phyloP scores from a whole-genome alignment of 2,329 filamentous ascomycete genomes.

The Ustulina deusta region DNA sequence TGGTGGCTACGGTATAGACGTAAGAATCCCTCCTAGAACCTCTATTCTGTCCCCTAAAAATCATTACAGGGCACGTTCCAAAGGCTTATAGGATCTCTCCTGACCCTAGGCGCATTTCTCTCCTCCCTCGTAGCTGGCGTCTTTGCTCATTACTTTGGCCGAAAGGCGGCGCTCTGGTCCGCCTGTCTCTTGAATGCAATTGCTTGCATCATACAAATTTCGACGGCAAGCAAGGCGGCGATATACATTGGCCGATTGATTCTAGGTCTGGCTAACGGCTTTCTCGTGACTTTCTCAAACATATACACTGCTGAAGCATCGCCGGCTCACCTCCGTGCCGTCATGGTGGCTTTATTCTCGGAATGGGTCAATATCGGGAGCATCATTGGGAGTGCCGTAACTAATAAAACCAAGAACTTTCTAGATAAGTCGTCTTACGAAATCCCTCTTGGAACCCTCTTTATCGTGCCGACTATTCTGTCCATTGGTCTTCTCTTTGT shows the following conservation, averaged over 20 bases:
- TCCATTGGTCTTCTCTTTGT: slow-evolving; percentile 60
- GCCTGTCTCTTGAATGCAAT: slow-evolving; percentile 60
- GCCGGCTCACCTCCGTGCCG: slow-evolving; percentile 61
- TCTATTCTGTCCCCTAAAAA: slow-evolving; percentile 41
- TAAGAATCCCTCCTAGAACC: slow-evolving; percentile 40
- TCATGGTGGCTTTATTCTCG: slow-evolving; percentile 61
- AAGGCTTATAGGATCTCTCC: slow-evolving; percentile 63
- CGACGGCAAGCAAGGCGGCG: slow-evolving; percentile 54
- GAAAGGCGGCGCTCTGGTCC: slow-evolving; percentile 59
- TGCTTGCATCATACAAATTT: slow-evolving; percentile 59
- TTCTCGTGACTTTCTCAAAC: slow-evolving; percentile 60
- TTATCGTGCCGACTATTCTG: slow-evolving; percentile 61
- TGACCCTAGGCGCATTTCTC: slow-evolving; percentile 63
- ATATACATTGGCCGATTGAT: slow-evolving; percentile 61
- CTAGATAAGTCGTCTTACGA: slow-evolving; percentile 57
- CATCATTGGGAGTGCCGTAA: slow-evolving; percentile 59
- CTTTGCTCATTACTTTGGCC: slow-evolving; percentile 62
- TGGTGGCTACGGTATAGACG: slow-evolving; percentile 57
- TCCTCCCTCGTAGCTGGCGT: slow-evolving; percentile 61
- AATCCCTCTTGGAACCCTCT: slow-evolving; percentile 60
- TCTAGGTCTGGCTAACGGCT: slow-evolving; percentile 58
- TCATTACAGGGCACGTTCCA: slow-evolving; percentile 60
- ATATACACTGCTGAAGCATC: slow-evolving; percentile 63
- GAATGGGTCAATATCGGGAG: slow-evolving; percentile 63
- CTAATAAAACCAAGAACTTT: slow-evolving; percentile 56